Conservation (phyloP, 805 yeast genomes). For the Pichia pseudocactophila region DNA sequence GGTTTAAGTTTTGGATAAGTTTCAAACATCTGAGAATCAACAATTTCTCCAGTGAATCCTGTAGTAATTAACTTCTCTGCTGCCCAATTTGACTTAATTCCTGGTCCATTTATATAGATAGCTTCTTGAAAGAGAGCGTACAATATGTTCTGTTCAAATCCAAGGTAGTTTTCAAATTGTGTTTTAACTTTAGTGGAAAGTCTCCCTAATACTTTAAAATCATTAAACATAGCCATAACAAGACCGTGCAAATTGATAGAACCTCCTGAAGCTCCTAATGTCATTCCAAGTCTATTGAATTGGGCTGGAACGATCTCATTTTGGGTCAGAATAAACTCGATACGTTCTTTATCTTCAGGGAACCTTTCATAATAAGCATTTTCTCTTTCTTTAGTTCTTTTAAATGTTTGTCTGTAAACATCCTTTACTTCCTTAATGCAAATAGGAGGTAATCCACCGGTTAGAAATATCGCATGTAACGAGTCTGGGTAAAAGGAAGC, state of each 20-base stretch:
- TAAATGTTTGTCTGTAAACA: constrained; percentile 41
- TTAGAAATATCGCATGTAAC: constrained; percentile 35
- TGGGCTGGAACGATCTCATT: constrained; percentile 38
- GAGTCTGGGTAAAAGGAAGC: constrained; percentile 19
- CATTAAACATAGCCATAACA: constrained; percentile 33
- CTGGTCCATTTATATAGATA: constrained; percentile 41
- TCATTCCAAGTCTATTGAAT: constrained; percentile 44
- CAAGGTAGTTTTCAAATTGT: constrained; percentile 26
- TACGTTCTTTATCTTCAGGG: constrained; percentile 36
- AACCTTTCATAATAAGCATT: constrained; percentile 38
- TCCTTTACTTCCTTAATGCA: constrained; percentile 32
- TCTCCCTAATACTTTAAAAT: constrained; percentile 22
- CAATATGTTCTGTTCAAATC: constrained; percentile 46
- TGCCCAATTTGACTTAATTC: constrained; percentile 36
- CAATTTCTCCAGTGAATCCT: constrained; percentile 18
- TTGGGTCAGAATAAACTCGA: constrained; percentile 27
- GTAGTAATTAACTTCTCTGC: constrained; percentile 30
- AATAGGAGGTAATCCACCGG: constrained; percentile 56
- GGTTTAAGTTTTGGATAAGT: constrained; percentile 36
- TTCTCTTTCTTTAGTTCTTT: constrained; percentile 40
- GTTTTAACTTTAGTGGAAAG: constrained; percentile 33
- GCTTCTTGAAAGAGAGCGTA: constrained; percentile 53
- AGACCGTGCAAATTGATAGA: constrained; percentile 38
- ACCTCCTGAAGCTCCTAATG: constrained; percentile 44
- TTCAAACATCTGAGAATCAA: constrained; percentile 30